A percentile compares a stretch with the other conserved stretches of the same genome.
phyloP scores from a whole-genome alignment of 148 eudicot genomes.

The Tetragonia tetragonoides region DNA sequence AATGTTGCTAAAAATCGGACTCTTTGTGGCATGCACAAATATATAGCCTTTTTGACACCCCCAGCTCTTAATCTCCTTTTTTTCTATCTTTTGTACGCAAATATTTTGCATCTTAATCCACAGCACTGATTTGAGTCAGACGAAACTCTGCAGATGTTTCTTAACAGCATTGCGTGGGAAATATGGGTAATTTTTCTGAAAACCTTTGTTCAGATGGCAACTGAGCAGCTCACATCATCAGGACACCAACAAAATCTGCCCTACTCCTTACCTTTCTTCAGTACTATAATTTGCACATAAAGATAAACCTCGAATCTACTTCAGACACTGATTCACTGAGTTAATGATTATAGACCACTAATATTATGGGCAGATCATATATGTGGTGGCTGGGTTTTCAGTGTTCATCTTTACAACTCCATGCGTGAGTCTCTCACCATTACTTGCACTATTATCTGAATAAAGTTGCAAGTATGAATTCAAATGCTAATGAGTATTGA shows the following conservation, averaged over 20 bases:
- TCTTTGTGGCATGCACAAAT: constrained; percentile 51
- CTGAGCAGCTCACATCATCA: neutral
- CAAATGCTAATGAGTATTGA: neutral
- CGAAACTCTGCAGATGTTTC: constrained; percentile 43
- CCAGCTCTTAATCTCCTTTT: constrained; percentile 1
- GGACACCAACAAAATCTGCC: neutral
- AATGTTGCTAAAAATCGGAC: constrained; percentile 62
- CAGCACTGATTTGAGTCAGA: constrained; percentile 10
- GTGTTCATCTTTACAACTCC: constrained; percentile 51
- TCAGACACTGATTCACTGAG: neutral
- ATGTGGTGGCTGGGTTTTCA: constrained; percentile 41
- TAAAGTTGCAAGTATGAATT: neutral
- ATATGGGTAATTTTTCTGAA: constrained; percentile 48
- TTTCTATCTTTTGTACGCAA: neutral
- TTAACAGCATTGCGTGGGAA: constrained; percentile 68
- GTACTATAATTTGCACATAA: neutral
- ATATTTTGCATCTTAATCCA: neutral
- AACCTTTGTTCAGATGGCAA: neutral
- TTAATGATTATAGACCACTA: neutral
- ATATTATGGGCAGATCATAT: constrained; percentile 48
- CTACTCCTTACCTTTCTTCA: neutral
- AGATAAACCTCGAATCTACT: too few relatives aligned
- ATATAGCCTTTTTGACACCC: constrained; percentile 29
- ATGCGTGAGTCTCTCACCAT: constrained; percentile 47
- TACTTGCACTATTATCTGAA: neutral